Base-by-base conservation (phyloP, 2,329 filamentous ascomycete species). In the Cordyceps cateniannulata region DNA sequence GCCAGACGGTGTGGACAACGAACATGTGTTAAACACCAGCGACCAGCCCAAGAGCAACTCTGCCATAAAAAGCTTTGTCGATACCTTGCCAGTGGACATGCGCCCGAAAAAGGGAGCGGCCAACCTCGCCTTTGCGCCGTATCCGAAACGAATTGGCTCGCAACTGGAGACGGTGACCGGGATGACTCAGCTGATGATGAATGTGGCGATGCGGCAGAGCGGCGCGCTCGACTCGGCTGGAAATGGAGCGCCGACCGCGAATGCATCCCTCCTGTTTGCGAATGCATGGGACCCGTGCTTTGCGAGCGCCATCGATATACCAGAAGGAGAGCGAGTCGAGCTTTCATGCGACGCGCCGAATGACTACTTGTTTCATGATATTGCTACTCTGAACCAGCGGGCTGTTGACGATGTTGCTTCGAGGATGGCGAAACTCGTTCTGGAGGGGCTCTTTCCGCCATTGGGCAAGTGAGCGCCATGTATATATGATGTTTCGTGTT, bases 281-380 rank as follows among this genome's bases (percentile, higher is more conserved):
- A 25, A 49, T 35, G 29, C 24, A 3, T 27, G 29, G 32, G 22
- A 20, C 16, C 54, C 54, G 32, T 58, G 53, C 27, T 56, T 56
- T 24, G 27, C 68, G 24, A 65, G 42, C 14, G 66, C 44, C 64
- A 67, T 5, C 59, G 62, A 40, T 1, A 56, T 62, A 6, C 53
- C 40, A 14, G 57, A 61, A 8, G 61, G 67, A 25, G 56, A 60
- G 52, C 44, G 63, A 16, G 59, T 61, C 20, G 47, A 48, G 10
- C 12, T 42, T 2, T 60, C 73, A 27, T 85, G 82, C 65, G 69
- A 75, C 2, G 66, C 69, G 3, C 78, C 78, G 1, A 70, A 78
- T 16, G 72, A 78, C 14, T 79, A 81, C 62, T 70, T 85, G 2
- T 85, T 83, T 67, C 80, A 77, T 68, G 80, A 81, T 53, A 72